phyloP scores from a whole-genome alignment of 2,329 filamentous ascomycete genomes.

The Pseudopyricularia javanii region DNA sequence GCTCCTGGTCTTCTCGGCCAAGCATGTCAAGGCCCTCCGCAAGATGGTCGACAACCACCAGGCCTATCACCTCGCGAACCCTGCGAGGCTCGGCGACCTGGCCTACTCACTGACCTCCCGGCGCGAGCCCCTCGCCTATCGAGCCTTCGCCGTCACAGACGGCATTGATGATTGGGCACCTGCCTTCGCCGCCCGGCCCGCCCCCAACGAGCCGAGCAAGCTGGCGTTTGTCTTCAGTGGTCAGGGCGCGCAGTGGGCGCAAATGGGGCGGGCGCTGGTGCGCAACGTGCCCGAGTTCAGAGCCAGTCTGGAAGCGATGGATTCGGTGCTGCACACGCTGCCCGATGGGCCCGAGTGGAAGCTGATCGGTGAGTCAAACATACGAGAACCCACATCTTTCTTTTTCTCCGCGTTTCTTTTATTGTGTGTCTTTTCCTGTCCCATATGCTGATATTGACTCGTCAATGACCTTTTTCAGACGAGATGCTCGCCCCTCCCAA shows the following conservation, averaged over 20 bases:
- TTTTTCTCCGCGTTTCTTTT: no score
- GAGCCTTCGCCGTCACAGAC: not conserved
- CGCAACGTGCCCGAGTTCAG: not conserved
- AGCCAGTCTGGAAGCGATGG: slow-evolving; percentile 1
- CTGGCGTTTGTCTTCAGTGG: slow-evolving; percentile 17
- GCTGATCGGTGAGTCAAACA: not conserved
- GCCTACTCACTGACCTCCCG: slow-evolving; percentile 9
- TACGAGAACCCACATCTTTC: no score
- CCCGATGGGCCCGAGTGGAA: slow-evolving; percentile 16
- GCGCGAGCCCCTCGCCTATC: slow-evolving; percentile 3
- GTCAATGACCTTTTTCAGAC: no score
- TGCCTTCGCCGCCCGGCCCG: not conserved
- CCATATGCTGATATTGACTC: no score
- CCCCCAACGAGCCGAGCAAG: not conserved
- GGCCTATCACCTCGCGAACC: slow-evolving; percentile 3
- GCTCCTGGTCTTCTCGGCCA: slow-evolving; percentile 7
- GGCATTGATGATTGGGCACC: not conserved
- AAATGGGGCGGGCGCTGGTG: slow-evolving; percentile 17
- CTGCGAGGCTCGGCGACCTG: slow-evolving; percentile 6
- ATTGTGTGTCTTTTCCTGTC: no score
- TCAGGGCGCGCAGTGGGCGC: slow-evolving; percentile 19
- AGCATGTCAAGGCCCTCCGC: not conserved
- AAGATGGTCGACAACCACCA: not conserved
- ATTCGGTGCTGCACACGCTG: slow-evolving; percentile 4
- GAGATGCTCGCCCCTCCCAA: slow-evolving; percentile 1